Evolutionary conservation across 768 basidiomycete species (phyloP), one percentile per base, ranked within the genome.

Genomic region (Saitozyma sp.): DNA sequence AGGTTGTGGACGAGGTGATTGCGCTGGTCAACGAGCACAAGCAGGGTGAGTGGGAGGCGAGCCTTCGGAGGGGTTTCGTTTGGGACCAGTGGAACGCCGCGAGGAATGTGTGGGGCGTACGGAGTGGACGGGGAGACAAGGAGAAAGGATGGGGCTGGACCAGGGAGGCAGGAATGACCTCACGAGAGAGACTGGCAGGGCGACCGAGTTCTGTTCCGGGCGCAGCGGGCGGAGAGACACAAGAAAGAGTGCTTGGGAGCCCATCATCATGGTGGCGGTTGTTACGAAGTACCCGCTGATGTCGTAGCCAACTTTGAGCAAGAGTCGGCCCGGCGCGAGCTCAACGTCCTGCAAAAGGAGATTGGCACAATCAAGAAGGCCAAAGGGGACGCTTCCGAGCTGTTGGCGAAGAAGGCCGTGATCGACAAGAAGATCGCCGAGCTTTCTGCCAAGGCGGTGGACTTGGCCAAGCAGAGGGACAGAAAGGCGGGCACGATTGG

Each of bases 331-430:
- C 84, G 86, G 69, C 93, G 94, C 78, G 85, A 91, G 69, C 86
- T 91, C 46, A 98, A 99, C 71, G 86, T 85, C 13, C 83, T 94
- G 10, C 94, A 99, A 83, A 99, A 98, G 80, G 86, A 97, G 80
- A 97, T 99, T 73, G 87, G 87, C 10, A 84, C 85, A 2, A 96
- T 92, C 86, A 96, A 92, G 81, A 98, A 95, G 87, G 92, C 90
- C 14, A 98, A 97, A 79, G 86, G 97, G 81, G 83, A 87, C 60
- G 92, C 94, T 16, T 88, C 91, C 64, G 92, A 92, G 50, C 85
- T 96, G 14, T 86, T 98, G 2, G 86, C 85, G 1, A 81, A 86
- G 74, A 98, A 98, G 82, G 89, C 87, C 63, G 84, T 83, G n/a
- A 82, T 97, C 42, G 95, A 98, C 78, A 85, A 86, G 8, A 86